Conservation (phyloP, 2,329 filamentous ascomycete genomes). For the Colletotrichum australisinense region DNA sequence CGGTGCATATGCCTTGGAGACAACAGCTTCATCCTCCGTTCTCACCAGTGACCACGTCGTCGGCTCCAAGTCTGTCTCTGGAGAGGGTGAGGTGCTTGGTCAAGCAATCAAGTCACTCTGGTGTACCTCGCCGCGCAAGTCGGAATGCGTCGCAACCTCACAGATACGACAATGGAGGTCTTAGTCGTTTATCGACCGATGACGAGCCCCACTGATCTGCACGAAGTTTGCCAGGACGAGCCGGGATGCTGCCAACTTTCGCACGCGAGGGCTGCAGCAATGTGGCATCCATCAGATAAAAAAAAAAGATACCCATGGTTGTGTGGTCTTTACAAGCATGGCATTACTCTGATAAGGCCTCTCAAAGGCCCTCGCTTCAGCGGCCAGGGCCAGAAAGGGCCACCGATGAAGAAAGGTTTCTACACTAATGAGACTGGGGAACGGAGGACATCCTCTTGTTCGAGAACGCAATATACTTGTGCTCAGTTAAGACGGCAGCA, state of each 20-base stretch:
- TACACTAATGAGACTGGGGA: slow-evolving; percentile 2
- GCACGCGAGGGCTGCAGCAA: slow-evolving; percentile 20
- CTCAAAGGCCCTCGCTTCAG: slow-evolving; percentile 5
- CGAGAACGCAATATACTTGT: neutral
- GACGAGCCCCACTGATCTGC: slow-evolving; percentile 30
- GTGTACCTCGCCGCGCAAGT: slow-evolving; percentile 4
- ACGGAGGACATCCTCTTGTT: neutral
- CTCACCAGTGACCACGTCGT: neutral
- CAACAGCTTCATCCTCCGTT: neutral
- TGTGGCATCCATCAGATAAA: neutral
- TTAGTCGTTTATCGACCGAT: slow-evolving; percentile 20
- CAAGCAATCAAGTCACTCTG: neutral
- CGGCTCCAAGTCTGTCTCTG: neutral
- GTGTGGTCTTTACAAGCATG: slow-evolving; percentile 13
- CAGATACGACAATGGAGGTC: slow-evolving; percentile 1
- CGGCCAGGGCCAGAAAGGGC: slow-evolving; percentile 11
- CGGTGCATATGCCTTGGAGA: slow-evolving; percentile 31
- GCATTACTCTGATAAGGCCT: slow-evolving; percentile 13
- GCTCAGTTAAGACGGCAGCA: neutral
- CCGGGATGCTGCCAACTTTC: slow-evolving; percentile 35
- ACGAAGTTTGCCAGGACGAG: slow-evolving; percentile 13
- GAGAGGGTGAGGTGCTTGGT: slow-evolving; percentile 5
- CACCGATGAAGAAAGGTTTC: slow-evolving; percentile 18
- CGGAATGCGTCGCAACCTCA: slow-evolving; percentile 16
- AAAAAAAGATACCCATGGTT: slow-evolving; percentile 9